Evolutionary conservation across 2,329 filamentous ascomycete genomes (phyloP), one percentile per base, ranked within the genome.

Genomic region (Penicillium sp.): DNA sequence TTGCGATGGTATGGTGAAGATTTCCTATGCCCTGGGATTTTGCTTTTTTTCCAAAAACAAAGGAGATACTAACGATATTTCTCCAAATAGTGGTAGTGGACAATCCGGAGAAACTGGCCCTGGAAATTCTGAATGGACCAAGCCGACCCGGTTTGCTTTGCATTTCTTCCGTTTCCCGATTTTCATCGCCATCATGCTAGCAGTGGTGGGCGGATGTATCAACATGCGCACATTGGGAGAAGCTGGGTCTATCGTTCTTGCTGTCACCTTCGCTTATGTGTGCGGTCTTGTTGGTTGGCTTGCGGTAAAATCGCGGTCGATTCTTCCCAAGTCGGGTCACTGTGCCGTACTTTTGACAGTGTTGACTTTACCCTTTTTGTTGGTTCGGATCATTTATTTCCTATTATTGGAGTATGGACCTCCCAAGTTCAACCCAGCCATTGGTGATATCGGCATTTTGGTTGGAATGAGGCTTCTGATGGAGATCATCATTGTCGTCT

Each of bases 161-260:
- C 64, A 68, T 25, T 61, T 59, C 49, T 70, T 70, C 48, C 66
- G 68, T 12, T 66, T 70, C 19, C 68, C 67, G 1, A 58, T 67
- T 3, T 53, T 66, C 35, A 45, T 69, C 5, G 61, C 63, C n/a
- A 65, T 70, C 33, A 57, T 66, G 3, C 27, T 68, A 23, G 60
- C 62, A 6, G 52, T 71, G 8, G 69, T 68, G 7, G 64, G 67
- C 3, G 58, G 53, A 2, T 60, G 44, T 36, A 59, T 65, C 3
- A 33, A 61, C 5, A 66, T 68, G 5, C 53, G 45, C 7, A 53
- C 61, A 13, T 62, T 64, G 29, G 55, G 31, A 17, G 47, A 65
- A 45, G 62, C 61, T 6, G 69, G 69, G 3, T 65, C 63, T 1
- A 53, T 62, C 6, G 45, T 66, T 15, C 55, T 71, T 33, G 45